Evolutionary conservation across 2,329 filamentous ascomycete genomes (phyloP), one percentile per base, ranked within the genome.

Genomic region (Zymoseptoria brevis): DNA sequence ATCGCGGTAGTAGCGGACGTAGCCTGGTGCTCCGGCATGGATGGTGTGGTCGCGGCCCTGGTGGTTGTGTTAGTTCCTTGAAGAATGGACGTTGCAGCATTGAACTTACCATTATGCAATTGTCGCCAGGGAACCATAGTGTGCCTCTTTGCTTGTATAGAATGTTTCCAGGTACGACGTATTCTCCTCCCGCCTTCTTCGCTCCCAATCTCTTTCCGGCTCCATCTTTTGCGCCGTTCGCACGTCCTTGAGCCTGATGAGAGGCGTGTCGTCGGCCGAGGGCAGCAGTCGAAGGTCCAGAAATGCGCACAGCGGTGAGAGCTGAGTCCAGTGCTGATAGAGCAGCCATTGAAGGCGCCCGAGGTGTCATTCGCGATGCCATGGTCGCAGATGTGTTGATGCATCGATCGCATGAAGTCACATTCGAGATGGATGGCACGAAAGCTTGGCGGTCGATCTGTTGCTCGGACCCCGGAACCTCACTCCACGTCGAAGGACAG

Each of bases 141-240:
- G 94, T 95, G 68, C 94, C 94, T 70, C 93, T 87, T 76, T 99
- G 94, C 73, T 90, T 91, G 83, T 94, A 99, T 77, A 99, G 89
- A 76, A 99, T 99, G 79, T 96, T 97, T 57, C 94, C 94, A 4
- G 92, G 88, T 60, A 96, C 88, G 41, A 99, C 94, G 75, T 87
- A 96, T 79, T 96, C 80, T 89, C 89, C 93, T 75, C 89, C 90
- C 19, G 87, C 87, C 76, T 93, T 90, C 81, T 99, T 99, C 4
- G 93, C 92, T 67, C 94, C 94, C 66, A 99, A 79, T 74, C 96
- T 90, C 79, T 96, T 96, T 68, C 87, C 87, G 1, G 87, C 80
- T 3, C 86, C 85, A 68, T 88, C 82, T 71, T 86, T 86, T 26
- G 84, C 83, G 65, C 84, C 83, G 71, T 88, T 95, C 75, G 85